Evolutionary conservation across 139 green algal genomes (phyloP).

Genomic region (Gonium pectorale): DNA sequence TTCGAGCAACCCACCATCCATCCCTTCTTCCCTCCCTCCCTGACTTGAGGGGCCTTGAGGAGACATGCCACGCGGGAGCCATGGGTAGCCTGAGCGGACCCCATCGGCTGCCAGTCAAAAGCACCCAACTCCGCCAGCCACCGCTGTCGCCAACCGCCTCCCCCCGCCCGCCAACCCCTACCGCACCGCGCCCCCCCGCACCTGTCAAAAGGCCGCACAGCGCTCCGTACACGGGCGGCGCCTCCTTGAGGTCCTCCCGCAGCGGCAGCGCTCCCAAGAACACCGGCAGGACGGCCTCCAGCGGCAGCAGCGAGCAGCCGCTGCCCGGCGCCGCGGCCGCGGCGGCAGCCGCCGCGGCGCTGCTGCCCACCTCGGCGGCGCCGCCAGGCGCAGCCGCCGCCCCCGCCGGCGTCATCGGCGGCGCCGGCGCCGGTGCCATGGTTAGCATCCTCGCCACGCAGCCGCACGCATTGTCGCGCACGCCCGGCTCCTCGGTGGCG

Average conservation of each 20-base stretch:
- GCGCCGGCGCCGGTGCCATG: constrained; percentile 3
- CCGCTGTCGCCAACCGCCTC: not conserved
- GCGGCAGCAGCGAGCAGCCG: constrained; percentile 26
- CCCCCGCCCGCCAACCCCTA: not conserved
- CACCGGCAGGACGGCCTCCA: constrained; percentile 66
- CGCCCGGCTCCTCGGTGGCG: constrained; percentile 52
- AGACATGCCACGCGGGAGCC: no score
- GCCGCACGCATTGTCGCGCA: constrained; percentile 80
- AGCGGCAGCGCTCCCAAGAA: constrained; percentile 70
- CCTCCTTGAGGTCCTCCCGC: constrained; percentile 62
- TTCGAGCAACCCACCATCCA: not conserved
- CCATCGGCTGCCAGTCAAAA: no score
- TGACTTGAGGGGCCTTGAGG: no score
- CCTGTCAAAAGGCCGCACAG: constrained; percentile 50
- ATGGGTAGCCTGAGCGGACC: no score
- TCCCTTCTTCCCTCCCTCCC: not conserved
- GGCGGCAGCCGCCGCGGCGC: no score
- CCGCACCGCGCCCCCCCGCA: not conserved
- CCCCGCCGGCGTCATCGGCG: constrained; percentile 9
- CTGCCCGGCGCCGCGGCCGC: not conserved
- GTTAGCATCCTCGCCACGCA: constrained; percentile 72
- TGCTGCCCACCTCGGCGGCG: no score
- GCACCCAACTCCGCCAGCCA: not conserved
- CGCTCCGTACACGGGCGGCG: constrained; percentile 43
- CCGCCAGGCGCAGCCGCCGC: not conserved